Evolutionary conservation across 257 asterid species (phyloP), one percentile per base, ranked within the genome.

Genomic region (Ligustrum vulgare): DNA sequence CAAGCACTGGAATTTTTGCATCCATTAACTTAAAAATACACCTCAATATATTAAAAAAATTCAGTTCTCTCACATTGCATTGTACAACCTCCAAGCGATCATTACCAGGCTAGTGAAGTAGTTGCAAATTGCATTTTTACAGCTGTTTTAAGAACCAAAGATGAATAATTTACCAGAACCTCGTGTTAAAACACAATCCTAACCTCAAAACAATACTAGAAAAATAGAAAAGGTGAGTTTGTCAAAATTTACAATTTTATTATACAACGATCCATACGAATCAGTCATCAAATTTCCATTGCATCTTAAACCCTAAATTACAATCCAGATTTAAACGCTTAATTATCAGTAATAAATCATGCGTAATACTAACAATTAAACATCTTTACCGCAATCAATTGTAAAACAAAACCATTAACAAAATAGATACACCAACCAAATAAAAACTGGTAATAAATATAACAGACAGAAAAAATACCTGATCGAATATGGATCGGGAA

Each of bases 241-340:
- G 16, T 23, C 34, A 60, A 60, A 60, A 8, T 60, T 60, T 22
- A 3, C 67, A 23, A 60, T 60, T 36, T 43, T 3, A 70, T 47
- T 20, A 12, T 28, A 70, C 3, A 34, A 70, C 32, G 58, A 41
- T 37, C 36, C 73, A 58, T 16, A 60, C 58, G 37, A 2, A 12
- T 18, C 16, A 15, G 63, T n/a, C 33, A 65, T 45, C 69, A 56
- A 36, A 51, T 25, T 36, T 3, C 64, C 70, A 78, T 65, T 51
- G 65, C 39, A 32, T n/a, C 51, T 45, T 47, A 67, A 70, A 78
- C 70, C 77, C 72, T 51, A 43, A 62, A 78, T 54, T 10, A 45
- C 62, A 63, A 56, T 70, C 63, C 76, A 43, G n/a, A 22, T 60
- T 39, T 37, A 43, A 22, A 37, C 36, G 72, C 12, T 31, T 11